Evolutionary conservation across 169 alveolate species (phyloP), one percentile per base, ranked within the genome.

Genomic region (Cytauxzoon felis): DNA sequence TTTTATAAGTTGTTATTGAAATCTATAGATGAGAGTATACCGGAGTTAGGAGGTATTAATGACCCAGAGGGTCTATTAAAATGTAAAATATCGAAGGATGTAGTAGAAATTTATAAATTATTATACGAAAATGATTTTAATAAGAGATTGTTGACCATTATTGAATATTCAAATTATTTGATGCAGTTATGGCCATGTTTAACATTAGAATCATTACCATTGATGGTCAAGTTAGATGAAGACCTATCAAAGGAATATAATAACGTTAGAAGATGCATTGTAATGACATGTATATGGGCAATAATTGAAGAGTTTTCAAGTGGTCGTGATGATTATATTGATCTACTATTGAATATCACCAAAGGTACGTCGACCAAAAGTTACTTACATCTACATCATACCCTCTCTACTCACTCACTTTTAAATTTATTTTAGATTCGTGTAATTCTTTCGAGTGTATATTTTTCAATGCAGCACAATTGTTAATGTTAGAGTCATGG

Each of bases 231-330:
- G 26, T 1, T 73, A 29, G 41, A 21, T 18, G 40, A 29, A 2
- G 41, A 49, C 7, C 16, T 34, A 13, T 59, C 56, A 11, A 51
- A 58, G 11, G 27, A 34, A 18, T 73, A 30, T 32, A 6, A 34
- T n/a, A 58, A 43, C 1, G 23, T 73, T 13, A 42, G 78, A 3
- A 30, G 41, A 54, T 51, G 72, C 26, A 64, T 79, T 27, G 78
- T 73, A 32, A 73, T 73, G 84, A 73, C 84, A 32, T 73, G 84
- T 48, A 65, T 73, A 5, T 73, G 84, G 84, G 63, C 75, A n/a
- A 47, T 56, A 18, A 79, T 73, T 5, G 84, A 73, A 54, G 63
- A 42, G n/a, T 75, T 61, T 51, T 50, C 57, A 53, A 62, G 71
- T 47, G 84, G 84, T 18, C 48, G 84, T 16, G 52, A 70, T 41